phyloP scores from a whole-genome alignment of 2,329 filamentous ascomycete species.

The Mycosphaerella arachidis region DNA sequence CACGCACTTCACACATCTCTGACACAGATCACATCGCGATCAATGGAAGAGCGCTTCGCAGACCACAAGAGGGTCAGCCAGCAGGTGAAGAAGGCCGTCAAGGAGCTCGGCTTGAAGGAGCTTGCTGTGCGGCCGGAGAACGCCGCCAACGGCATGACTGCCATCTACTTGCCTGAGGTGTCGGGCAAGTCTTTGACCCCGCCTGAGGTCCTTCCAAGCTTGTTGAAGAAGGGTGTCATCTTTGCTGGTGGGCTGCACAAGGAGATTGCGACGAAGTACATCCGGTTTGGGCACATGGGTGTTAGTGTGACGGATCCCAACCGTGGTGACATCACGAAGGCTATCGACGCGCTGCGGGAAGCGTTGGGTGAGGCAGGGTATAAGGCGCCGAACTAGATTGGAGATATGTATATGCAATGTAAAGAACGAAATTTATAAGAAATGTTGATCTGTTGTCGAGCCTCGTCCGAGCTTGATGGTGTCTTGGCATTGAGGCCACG shows the following conservation, averaged over 20 bases:
- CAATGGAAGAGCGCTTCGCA: slow-evolving; percentile 77
- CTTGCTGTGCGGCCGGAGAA: slow-evolving; percentile 80
- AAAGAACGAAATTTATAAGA: background rate
- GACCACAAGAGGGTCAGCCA: slow-evolving; percentile 74
- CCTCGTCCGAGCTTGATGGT: too few species aligned
- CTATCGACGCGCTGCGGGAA: slow-evolving; percentile 70
- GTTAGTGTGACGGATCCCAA: slow-evolving; percentile 81
- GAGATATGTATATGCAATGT: background rate
- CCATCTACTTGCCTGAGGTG: slow-evolving; percentile 82
- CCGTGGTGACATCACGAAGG: slow-evolving; percentile 77
- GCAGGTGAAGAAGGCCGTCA: slow-evolving; percentile 78
- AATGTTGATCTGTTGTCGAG: background rate
- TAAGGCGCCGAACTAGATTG: slow-evolving; percentile 31
- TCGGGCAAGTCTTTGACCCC: slow-evolving; percentile 57
- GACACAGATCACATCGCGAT: slow-evolving; percentile 75
- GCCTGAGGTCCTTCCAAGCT: slow-evolving; percentile 76
- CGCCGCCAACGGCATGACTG: slow-evolving; percentile 97
- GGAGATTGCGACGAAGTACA: slow-evolving; percentile 88
- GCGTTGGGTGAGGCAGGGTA: slow-evolving; percentile 70
- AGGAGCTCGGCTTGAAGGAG: slow-evolving; percentile 79
- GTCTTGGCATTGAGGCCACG: too few species aligned
- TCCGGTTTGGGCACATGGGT: slow-evolving; percentile 97
- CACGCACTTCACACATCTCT: slow-evolving; percentile 88
- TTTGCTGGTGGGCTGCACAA: slow-evolving; percentile 96
- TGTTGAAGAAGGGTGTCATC: slow-evolving; percentile 82